These are phyloP conservation scores for Tetradesmus lagerheimii DNA, from an alignment of 139 green algal genomes.

Conservation along the genomic window DNA sequence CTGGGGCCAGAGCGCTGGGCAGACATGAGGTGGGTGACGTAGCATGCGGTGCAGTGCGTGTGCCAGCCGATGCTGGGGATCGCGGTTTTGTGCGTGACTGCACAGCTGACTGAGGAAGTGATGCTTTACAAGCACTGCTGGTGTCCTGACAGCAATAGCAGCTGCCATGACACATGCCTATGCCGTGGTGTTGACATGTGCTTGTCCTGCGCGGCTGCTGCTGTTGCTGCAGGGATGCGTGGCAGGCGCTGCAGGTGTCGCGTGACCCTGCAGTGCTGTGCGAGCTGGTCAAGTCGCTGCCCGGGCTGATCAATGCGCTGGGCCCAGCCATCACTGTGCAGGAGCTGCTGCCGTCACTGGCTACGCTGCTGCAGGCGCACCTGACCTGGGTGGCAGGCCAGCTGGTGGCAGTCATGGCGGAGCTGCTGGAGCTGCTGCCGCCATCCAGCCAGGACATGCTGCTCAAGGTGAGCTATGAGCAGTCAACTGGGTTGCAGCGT, in stretches of 20 bases:
- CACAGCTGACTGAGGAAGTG: too few relatives aligned
- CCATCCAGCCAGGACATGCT: constrained; percentile 21
- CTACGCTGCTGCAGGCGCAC: constrained; percentile 46
- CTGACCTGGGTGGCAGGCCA: constrained; percentile 41
- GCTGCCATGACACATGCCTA: not conserved
- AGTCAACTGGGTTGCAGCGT: not conserved
- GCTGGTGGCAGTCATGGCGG: constrained; percentile 43
- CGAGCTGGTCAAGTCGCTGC: constrained; percentile 47
- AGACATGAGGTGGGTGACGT: constrained; percentile 42
- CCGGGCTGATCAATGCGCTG: constrained; percentile 41
- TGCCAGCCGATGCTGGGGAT: too few relatives aligned
- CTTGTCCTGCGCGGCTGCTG: not conserved
- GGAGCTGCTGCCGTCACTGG: constrained; percentile 51
- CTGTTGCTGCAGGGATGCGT: constrained; percentile 27
- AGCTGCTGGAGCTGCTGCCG: constrained; percentile 60
- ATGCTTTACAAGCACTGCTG: too few relatives aligned
- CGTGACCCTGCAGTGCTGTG: constrained; percentile 49
- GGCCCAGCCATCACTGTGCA: constrained; percentile 5
- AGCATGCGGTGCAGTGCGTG: not conserved
- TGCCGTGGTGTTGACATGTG: not conserved
- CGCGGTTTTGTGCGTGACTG: too few relatives aligned
- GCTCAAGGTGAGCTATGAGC: constrained; percentile 35
- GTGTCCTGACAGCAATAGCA: not conserved
- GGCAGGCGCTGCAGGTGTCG: constrained; percentile 31
- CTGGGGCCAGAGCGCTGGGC: constrained; percentile 53